Conservation (phyloP, 192 early-diverging fungal genomes). For the Coemansia brasiliensis region DNA sequence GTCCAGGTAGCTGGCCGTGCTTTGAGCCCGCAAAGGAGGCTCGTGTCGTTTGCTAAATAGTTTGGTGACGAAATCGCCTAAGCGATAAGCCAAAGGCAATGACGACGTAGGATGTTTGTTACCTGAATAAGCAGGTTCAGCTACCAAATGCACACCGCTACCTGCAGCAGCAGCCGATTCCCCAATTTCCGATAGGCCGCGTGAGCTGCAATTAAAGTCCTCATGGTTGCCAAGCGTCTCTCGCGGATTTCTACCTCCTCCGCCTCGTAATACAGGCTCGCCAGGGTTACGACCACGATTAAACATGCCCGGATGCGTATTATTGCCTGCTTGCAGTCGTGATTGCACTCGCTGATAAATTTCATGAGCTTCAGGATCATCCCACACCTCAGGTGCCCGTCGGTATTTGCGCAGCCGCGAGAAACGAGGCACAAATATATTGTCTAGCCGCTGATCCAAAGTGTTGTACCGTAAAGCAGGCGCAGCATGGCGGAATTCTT, state of each 20-base stretch:
- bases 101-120: neutral
- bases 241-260: slow-evolving; percentile 9
- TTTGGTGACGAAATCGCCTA: slow-evolving; percentile 25
- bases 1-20: slow-evolving; percentile 20
- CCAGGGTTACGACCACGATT: slow-evolving; percentile 8
- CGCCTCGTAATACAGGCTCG: slow-evolving; percentile 32
- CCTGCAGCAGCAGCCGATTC: slow-evolving; percentile 32
- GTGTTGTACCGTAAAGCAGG: slow-evolving; percentile 16
- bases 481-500: slow-evolving; percentile 39
- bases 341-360: slow-evolving; percentile 36
- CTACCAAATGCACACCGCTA: slow-evolving; percentile 37
- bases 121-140: neutral
- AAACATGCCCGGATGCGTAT: neutral
- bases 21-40: slow-evolving; percentile 8
- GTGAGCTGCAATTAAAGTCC: slow-evolving; percentile 29
- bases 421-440: slow-evolving; percentile 37
- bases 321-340: neutral
- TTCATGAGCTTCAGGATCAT: slow-evolving; percentile 44
- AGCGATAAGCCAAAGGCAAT: slow-evolving; percentile 23
- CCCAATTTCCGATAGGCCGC: neutral
- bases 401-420: slow-evolving; percentile 45
- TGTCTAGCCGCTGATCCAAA: slow-evolving; percentile 42
- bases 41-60: slow-evolving; percentile 6
- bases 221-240: slow-evolving; percentile 2
- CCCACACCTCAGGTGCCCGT: slow-evolving; percentile 51